Evolutionary conservation across 148 eudicot species (phyloP).

Genomic region (Rhododendron williamsianum): DNA sequence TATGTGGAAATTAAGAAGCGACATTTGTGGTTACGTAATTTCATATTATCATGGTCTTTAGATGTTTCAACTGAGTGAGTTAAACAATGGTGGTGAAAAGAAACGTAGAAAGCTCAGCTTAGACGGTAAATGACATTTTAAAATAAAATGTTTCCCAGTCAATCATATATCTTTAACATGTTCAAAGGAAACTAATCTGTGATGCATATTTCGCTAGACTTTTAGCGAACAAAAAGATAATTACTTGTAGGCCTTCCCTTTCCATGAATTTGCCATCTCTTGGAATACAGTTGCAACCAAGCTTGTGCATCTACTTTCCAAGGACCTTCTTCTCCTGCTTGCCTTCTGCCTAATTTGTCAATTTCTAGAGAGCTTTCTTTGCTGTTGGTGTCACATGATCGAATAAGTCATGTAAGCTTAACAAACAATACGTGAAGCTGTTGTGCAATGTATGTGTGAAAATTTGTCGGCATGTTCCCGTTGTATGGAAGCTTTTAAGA

Average conservation of each 20-base stretch:
- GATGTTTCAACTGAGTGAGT: neutral
- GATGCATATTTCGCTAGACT: neutral
- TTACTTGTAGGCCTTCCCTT: neutral
- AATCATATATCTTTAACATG: neutral
- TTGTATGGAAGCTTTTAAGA: neutral
- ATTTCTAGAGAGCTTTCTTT: slow-evolving; percentile 1
- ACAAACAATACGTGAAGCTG: neutral
- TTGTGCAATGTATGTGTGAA: neutral
- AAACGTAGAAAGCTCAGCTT: neutral
- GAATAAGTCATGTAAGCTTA: neutral
- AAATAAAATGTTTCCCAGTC: neutral
- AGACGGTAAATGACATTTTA: neutral
- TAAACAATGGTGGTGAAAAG: neutral
- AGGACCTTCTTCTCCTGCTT: neutral
- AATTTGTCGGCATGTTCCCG: neutral
- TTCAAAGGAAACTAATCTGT: neutral
- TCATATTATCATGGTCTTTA: neutral
- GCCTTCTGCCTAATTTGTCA: neutral
- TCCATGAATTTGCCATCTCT: neutral
- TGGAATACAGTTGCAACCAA: neutral
- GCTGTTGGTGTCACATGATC: neutral
- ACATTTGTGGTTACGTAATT: neutral
- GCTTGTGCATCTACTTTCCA: neutral
- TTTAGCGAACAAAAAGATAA: neutral
- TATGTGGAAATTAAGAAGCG: neutral